Percentiles rank a stretch among this genome's conserved stretches.
phyloP scores from a whole-genome alignment of 345 rosid species.

The Clausena lansium region DNA sequence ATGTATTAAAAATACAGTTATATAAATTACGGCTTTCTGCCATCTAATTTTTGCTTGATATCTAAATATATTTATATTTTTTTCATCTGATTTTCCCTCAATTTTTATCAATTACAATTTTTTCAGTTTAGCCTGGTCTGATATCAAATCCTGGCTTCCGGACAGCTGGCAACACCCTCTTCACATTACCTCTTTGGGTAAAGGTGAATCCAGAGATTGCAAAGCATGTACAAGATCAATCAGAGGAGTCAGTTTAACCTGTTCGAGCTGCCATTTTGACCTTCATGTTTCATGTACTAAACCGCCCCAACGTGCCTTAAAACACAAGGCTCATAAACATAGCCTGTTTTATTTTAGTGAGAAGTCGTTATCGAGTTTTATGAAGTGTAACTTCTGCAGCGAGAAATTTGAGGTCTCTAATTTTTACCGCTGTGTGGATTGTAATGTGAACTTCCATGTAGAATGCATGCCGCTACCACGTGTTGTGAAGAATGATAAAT shows the following conservation, averaged over 20 bases:
- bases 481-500: background rate
- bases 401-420: background rate
- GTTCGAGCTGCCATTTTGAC: background rate
- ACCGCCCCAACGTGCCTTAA: background rate
- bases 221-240: background rate
- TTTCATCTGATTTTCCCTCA: too few relatives aligned
- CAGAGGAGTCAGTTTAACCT: background rate
- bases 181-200: background rate
- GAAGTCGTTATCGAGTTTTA: background rate
- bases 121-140: too few relatives aligned
- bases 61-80: too few relatives aligned
- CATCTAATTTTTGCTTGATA: too few relatives aligned
- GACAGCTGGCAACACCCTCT: background rate
- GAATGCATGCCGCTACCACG: background rate
- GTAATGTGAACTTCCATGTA: background rate
- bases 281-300: constrained; percentile 4
- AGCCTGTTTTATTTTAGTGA: background rate
- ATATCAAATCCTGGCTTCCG: too few relatives aligned
- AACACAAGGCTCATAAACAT: background rate
- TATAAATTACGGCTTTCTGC: too few relatives aligned
- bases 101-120: too few relatives aligned
- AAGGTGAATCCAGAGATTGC: background rate
- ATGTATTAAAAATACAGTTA: too few relatives aligned
- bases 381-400: background rate
- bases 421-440: background rate